phyloP scores from a whole-genome alignment of 2,329 filamentous ascomycete genomes.

The Diatrype stigma region DNA sequence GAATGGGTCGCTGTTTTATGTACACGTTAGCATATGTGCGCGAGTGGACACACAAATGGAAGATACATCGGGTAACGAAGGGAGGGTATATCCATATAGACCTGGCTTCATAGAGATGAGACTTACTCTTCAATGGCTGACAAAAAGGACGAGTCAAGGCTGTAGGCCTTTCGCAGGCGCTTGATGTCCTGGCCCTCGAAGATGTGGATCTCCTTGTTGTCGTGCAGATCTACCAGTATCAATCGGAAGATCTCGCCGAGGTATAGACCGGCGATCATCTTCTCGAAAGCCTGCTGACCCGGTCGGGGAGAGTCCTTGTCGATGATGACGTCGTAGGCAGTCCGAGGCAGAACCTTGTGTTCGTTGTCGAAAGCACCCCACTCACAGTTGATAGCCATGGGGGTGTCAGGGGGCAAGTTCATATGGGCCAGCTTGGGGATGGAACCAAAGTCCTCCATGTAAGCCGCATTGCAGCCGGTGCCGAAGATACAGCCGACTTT shows the following conservation, averaged over 20 bases:
- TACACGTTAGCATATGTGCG: background rate
- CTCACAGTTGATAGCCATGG: constrained; percentile 96
- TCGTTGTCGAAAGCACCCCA: constrained; percentile 97
- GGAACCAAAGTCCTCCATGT: constrained; percentile 89
- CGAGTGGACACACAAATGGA: background rate
- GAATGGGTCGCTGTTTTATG: constrained; percentile 67
- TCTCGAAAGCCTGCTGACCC: constrained; percentile 93
- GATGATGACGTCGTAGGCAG: constrained; percentile 79
- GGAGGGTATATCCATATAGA: background rate
- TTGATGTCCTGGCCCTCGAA: constrained; percentile 81
- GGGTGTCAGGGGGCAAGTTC: constrained; percentile 77
- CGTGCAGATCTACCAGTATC: constrained; percentile 78
- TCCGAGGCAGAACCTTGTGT: constrained; percentile 79
- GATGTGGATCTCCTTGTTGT: constrained; percentile 68
- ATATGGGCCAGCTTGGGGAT: constrained; percentile 92
- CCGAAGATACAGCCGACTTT: constrained; percentile 98
- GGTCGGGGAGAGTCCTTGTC: constrained; percentile 90
- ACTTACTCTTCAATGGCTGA: constrained; percentile 83
- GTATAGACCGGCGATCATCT: constrained; percentile 95
- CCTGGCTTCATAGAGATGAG: too few relatives aligned
- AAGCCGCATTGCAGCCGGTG: constrained; percentile 95
- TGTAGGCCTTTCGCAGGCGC: constrained; percentile 80
- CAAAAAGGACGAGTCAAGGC: constrained; percentile 87
- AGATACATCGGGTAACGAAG: background rate
- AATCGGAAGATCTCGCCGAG: constrained; percentile 92